These are phyloP conservation scores for Botrytis squamosa DNA, from an alignment of 2,329 filamentous ascomycete species.

Conservation along the genomic window DNA sequence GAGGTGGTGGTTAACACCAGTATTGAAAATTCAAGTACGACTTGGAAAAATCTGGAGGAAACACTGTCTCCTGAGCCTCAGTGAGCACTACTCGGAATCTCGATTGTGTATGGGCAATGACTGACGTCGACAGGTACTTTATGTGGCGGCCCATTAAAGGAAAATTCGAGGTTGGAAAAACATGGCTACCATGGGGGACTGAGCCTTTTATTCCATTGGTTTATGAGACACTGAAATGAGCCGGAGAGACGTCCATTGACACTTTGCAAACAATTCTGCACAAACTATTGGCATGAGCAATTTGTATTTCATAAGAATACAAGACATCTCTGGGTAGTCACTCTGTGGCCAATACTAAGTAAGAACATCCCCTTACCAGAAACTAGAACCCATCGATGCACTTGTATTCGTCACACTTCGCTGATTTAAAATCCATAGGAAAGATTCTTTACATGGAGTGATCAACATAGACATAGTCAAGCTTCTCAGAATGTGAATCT, in stretches of 20 bases:
- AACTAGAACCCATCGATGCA: neutral
- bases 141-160: neutral
- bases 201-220: neutral
- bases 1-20: neutral
- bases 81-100: neutral
- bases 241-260: neutral
- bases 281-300: neutral
- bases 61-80: neutral
- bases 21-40: neutral
- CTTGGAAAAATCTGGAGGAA: neutral
- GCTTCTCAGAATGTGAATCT: neutral
- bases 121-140: neutral
- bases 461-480: neutral
- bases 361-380: neutral
- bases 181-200: neutral
- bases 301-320: neutral
- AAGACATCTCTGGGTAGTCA: neutral
- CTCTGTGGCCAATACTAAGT: neutral
- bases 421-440: neutral
- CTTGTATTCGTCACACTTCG: neutral
- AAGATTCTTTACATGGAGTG: neutral
- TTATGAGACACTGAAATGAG: neutral
- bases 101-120: neutral
- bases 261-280: neutral
- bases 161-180: neutral